Percentiles rank a stretch among this genome's conserved stretches.
These are phyloP conservation scores for Neurospora sp. DNA, from an alignment of 495 filamentous ascomycete genomes.

Conservation along the genomic window DNA sequence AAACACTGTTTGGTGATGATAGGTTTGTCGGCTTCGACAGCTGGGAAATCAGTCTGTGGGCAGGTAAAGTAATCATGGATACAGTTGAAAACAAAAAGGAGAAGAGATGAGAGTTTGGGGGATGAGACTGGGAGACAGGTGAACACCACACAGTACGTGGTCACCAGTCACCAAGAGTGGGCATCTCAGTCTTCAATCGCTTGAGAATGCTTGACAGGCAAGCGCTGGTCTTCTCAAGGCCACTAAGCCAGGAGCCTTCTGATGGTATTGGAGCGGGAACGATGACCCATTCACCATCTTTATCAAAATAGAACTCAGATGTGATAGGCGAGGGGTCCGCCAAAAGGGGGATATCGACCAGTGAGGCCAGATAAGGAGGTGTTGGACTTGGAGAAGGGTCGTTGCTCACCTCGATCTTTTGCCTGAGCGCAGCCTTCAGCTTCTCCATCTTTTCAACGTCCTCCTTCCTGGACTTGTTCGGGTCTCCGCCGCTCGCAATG, in stretches of 20 bases:
- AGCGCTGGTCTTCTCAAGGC: not conserved
- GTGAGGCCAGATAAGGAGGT: slow-evolving; percentile 5
- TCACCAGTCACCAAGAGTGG: not conserved
- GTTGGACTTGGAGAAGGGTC: slow-evolving; percentile 2
- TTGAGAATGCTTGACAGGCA: not conserved
- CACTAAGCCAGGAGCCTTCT: not conserved
- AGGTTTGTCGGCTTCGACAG: not conserved
- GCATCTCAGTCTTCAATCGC: not conserved
- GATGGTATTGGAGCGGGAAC: not conserved
- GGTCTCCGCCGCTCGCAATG: slow-evolving; percentile 6
- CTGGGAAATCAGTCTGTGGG: not conserved
- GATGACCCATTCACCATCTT: not conserved
- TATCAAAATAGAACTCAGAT: not conserved
- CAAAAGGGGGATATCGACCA: not conserved
- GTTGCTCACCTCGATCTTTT: slow-evolving; percentile 37
- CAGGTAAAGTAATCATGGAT: not conserved
- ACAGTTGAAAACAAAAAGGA: not conserved
- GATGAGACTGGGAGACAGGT: not conserved
- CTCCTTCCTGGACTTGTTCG: slow-evolving; percentile 32
- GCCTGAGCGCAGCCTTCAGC: slow-evolving; percentile 34
- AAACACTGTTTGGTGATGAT: not conserved
- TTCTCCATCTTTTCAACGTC: slow-evolving; percentile 43
- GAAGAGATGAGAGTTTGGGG: not conserved
- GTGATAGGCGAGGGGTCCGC: not conserved
- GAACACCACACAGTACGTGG: not conserved